Evolutionary conservation across 345 rosid genomes (phyloP).

Genomic region (Arabis hirsuta): DNA sequence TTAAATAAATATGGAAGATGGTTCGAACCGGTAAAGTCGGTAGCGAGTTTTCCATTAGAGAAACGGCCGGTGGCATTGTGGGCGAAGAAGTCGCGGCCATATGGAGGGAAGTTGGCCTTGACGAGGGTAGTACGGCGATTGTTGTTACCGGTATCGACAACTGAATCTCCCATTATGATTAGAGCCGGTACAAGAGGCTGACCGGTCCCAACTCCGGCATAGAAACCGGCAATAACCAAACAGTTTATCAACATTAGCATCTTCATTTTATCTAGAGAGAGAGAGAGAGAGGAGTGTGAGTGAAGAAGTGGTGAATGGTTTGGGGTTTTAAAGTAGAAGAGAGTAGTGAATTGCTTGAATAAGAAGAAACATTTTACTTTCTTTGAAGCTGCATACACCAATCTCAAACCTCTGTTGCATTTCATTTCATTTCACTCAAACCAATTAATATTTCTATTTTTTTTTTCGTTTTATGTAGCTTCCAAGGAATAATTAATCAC

Average conservation of each 20-base stretch:
- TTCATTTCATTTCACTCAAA: neutral
- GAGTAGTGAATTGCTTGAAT: slow-evolving; percentile 11
- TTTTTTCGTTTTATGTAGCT: neutral
- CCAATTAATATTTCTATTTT: neutral
- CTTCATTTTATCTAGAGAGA: neutral
- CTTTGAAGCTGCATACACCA: slow-evolving; percentile 22
- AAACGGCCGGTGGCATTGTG: slow-evolving; percentile 73
- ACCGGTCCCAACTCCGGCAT: slow-evolving; percentile 20
- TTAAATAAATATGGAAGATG: slow-evolving; percentile 4
- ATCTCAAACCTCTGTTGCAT: slow-evolving; percentile 16
- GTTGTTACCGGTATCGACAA: slow-evolving; percentile 66
- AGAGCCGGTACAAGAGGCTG: slow-evolving; percentile 42
- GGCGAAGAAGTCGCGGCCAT: slow-evolving; percentile 65
- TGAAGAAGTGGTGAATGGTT: slow-evolving; percentile 20
- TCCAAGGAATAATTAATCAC: neutral
- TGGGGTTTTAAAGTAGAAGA: slow-evolving; percentile 11
- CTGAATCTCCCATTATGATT: slow-evolving; percentile 59
- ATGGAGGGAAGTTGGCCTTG: slow-evolving; percentile 59
- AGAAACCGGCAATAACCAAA: slow-evolving; percentile 29
- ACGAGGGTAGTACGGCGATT: slow-evolving; percentile 53
- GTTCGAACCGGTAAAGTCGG: slow-evolving; percentile 49
- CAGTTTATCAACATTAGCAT: slow-evolving; percentile 17
- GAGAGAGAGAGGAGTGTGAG: neutral
- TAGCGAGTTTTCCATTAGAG: slow-evolving; percentile 58
- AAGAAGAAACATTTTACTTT: neutral